A percentile compares a stretch with the other conserved stretches of the same genome.
Conservation (phyloP, 73 alveolate species). For the Paramecium caudatum region DNA sequence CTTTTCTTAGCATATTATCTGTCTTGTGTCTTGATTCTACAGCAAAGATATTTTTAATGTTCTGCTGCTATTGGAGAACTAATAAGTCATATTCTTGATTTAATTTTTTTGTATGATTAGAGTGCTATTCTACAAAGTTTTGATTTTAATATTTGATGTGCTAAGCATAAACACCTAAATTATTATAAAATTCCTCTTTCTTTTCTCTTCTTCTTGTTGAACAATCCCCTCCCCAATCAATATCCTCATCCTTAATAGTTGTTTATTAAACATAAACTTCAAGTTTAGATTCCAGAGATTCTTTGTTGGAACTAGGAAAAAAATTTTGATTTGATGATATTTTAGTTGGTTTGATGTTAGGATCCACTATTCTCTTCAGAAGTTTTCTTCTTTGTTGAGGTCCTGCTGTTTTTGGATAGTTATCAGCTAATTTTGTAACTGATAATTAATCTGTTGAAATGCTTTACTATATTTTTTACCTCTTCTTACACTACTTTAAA, state of each 20-base stretch:
- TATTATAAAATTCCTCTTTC: background rate
- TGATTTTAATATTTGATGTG: constrained; percentile 17
- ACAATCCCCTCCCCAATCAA: constrained; percentile 32
- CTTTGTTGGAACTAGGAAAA: background rate
- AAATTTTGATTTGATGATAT: background rate
- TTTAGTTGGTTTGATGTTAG: constrained; percentile 5
- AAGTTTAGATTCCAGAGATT: background rate
- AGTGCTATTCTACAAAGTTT: background rate
- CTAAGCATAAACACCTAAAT: background rate
- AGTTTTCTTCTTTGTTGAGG: background rate
- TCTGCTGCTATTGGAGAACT: background rate
- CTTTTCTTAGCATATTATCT: constrained; percentile 38
- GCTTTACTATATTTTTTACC: too few relatives aligned
- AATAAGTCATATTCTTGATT: background rate
- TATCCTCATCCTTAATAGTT: background rate
- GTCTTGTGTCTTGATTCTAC: constrained; percentile 19
- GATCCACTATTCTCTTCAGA: background rate
- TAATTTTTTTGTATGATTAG: background rate
- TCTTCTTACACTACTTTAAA: too few relatives aligned
- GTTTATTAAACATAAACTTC: background rate
- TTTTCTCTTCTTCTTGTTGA: constrained; percentile 1
- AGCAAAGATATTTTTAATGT: background rate
- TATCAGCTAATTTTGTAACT: background rate
- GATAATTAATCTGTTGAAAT: too few relatives aligned
- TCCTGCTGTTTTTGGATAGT: background rate